These are phyloP conservation scores for Stachybotrys chartarum DNA, from an alignment of 2,329 filamentous ascomycete species.

Conservation along the genomic window DNA sequence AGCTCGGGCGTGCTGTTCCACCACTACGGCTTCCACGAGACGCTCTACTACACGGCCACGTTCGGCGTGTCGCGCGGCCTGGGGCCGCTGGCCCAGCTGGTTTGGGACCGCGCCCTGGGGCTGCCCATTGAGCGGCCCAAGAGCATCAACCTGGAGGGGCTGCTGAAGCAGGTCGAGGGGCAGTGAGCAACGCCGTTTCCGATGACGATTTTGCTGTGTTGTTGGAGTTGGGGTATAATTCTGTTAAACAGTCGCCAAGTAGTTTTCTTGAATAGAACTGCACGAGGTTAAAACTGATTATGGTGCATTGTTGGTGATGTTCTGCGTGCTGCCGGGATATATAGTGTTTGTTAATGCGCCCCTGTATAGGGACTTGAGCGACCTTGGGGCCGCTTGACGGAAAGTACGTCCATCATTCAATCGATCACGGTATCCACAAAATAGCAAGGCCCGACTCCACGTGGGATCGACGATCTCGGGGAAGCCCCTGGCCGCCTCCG, in stretches of 20 bases:
- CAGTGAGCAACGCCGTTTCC: slow-evolving; percentile 17
- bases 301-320: background rate
- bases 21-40: slow-evolving; percentile 96
- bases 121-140: slow-evolving; percentile 96
- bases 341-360: background rate
- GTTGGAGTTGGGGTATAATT: background rate
- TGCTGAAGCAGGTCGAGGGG: slow-evolving; percentile 61
- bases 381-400: too few relatives aligned
- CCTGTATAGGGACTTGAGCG: too few relatives aligned
- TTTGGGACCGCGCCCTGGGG: slow-evolving; percentile 92
- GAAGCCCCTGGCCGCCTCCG: too few relatives aligned
- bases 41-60: slow-evolving; percentile 81
- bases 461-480: too few relatives aligned
- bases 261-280: background rate
- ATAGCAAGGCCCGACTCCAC: too few relatives aligned
- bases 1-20: slow-evolving; percentile 93
- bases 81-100: slow-evolving; percentile 85
- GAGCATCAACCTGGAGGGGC: slow-evolving; percentile 87
- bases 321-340: background rate
- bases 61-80: slow-evolving; percentile 65
- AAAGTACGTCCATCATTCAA: too few relatives aligned
- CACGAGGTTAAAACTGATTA: background rate
- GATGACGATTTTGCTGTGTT: background rate
- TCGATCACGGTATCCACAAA: too few relatives aligned
- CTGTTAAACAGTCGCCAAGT: background rate